Evolutionary conservation across 306 rosid genomes (phyloP), one percentile per base, ranked within the genome.

Genomic region (Glycyrrhiza uralensis): DNA sequence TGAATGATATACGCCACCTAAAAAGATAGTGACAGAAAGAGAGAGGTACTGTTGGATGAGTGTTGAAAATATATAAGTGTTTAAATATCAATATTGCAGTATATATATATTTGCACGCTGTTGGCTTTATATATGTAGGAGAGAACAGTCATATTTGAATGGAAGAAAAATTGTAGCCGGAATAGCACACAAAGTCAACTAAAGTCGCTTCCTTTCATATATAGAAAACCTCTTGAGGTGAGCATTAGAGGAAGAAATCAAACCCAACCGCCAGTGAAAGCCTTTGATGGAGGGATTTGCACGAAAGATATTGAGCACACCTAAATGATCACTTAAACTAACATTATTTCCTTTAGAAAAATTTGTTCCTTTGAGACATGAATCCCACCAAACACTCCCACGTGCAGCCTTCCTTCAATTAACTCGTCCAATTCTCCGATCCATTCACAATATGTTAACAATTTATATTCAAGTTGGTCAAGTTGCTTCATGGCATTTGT

Each of bases 101-200:
- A n/a, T n/a, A 26, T n/a, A 0, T 32, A 7, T 32, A 6, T 58
- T 26, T 26, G 20, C 38, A 76, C 63, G 69, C 44, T 13, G 44
- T 32, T 3, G 39, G 1, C 44, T 38, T 10, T 38, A 38, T 38
- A 11, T 26, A 26, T 26, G 29, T 12, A 38, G 11, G 42, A 50
- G 2, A 24, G 58, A 66, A 64, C 41, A 26, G 63, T 61, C 71
- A 51, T 11, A 1, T 63, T 47, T 55, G 76, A 69, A 49, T 9
- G 69, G 70, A 66, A 79, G 82, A 79, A 81, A 78, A 11, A 13
- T 5, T 8, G 44, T 13, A 47, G 2, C 52, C 41, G 11, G 12
- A 72, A 72, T 32, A 4, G 23, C 67, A 47, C 64, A 69, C 8
- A 82, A 84, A 84, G 91, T 86, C 91, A 80, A 80, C 75, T 2